Evolutionary conservation across 495 filamentous ascomycete genomes (phyloP), one percentile per base, ranked within the genome.

Genomic region (Annulohypoxylon moriforme): DNA sequence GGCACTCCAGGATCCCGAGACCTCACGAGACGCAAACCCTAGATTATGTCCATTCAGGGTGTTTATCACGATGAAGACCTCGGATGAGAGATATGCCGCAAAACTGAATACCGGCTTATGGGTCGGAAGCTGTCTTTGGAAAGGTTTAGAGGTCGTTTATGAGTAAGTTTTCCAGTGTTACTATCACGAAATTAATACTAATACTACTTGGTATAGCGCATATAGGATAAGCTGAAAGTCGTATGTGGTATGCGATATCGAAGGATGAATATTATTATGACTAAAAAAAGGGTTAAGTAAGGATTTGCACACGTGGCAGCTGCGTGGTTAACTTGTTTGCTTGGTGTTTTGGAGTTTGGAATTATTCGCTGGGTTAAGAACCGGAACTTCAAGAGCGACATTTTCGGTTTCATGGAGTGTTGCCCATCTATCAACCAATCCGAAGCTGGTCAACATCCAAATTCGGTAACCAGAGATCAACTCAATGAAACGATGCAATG

Each of bases 61-160:
- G 29, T 85, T 87, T 61, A 75, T 89, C 18, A 82, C 83, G 5
- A 88, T 90, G 86, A 87, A 89, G 67, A 89, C 87, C 4, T 82
- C 85, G 1, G 88, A 90, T 70, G 82, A 87, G 60, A 83, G 88
- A 36, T 90, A 89, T 65, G 84, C 86, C n/a, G 67, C 69, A 40
- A 86, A 88, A 71, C 67, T 89, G 66, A 90, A 90, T 74, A 86
- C 85, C 3, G 80, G 86, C 25, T 87, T 90, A 84, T 90, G 88
- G 88, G 78, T 89, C 40, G 86, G 85, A 44, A 88, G 86, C 66
- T 87, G 87, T 44, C 84, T 87, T 67, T 85, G 86, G 74, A 81
- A 84, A 58, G 86, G 85, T 29, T 85, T 86, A 57, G 88, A 89
- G 80, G 81, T 79, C 22, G 64, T 79, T 33, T 75, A 71, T 33